Conservation (phyloP, 805 yeast genomes). For the Starmerella sp. region DNA sequence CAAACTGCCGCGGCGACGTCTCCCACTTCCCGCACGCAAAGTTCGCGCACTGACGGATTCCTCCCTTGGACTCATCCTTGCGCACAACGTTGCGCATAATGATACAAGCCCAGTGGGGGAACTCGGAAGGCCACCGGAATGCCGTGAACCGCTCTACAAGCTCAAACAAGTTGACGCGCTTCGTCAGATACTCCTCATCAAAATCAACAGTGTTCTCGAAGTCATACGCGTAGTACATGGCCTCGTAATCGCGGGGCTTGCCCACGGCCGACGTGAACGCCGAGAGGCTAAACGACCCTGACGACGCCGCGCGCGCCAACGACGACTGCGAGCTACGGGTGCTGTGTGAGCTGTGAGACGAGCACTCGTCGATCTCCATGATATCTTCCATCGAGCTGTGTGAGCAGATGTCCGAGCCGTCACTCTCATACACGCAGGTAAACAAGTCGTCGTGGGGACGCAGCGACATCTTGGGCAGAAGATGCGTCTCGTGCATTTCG, state of each 20-base stretch:
- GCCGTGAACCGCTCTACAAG: constrained; percentile 84
- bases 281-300: background rate
- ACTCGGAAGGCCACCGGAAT: constrained; percentile 56
- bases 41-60: constrained; percentile 89
- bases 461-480: constrained; percentile 56
- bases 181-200: constrained; percentile 38
- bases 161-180: constrained; percentile 59
- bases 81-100: constrained; percentile 93
- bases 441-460: constrained; percentile 22
- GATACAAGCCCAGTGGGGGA: constrained; percentile 96
- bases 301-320: background rate
- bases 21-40: constrained; percentile 95
- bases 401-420: constrained; percentile 3
- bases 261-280: background rate
- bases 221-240: constrained; percentile 23
- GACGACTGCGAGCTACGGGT: background rate
- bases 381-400: constrained; percentile 1
- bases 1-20: constrained; percentile 76
- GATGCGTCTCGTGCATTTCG: constrained; percentile 59
- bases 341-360: background rate
- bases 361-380: background rate
- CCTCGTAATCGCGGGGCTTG: background rate
- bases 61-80: constrained; percentile 65
- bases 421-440: constrained; percentile 5
- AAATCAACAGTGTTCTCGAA: constrained; percentile 28